Conservation (phyloP, 495 filamentous ascomycete genomes). For the Gamarada debralockiae region DNA sequence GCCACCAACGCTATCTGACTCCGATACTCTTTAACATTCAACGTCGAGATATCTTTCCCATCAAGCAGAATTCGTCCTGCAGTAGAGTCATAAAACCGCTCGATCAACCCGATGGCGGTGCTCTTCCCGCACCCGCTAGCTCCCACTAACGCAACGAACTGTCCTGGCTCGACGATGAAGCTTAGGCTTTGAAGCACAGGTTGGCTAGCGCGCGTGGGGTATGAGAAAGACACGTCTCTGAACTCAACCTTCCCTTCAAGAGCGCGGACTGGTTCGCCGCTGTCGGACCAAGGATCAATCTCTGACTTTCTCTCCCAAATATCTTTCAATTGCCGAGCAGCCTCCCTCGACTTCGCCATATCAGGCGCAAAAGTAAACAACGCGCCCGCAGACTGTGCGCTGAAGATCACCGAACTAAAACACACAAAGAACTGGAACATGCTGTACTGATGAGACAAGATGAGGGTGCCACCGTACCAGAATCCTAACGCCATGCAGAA, state of each 20-base stretch:
- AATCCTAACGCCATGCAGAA: conserved; percentile 63
- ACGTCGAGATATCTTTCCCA: conserved; percentile 60
- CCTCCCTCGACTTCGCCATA: conserved; percentile 79
- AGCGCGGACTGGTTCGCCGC: neutral
- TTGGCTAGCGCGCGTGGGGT: conserved; percentile 51
- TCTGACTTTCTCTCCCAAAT: conserved; percentile 69
- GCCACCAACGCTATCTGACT: conserved; percentile 70
- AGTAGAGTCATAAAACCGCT: conserved; percentile 51
- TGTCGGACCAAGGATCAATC: conserved; percentile 70
- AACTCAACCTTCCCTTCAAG: conserved; percentile 25
- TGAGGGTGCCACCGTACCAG: conserved; percentile 60
- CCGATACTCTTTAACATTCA: conserved; percentile 72
- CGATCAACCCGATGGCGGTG: conserved; percentile 49
- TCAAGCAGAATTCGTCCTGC: conserved; percentile 64
- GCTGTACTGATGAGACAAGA: conserved; percentile 37
- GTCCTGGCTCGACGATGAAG: conserved; percentile 49
- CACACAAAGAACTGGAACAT: conserved; percentile 60
- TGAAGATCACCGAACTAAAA: conserved; percentile 54
- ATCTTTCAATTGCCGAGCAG: conserved; percentile 64
- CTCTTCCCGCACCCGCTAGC: conserved; percentile 54
- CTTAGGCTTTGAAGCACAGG: conserved; percentile 48
- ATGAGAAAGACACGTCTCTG: conserved; percentile 18
- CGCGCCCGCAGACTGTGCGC: conserved; percentile 52
- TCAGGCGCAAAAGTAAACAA: conserved; percentile 48
- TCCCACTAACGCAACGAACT: conserved; percentile 51